Percentiles rank a stretch among this genome's conserved stretches.
phyloP scores from a whole-genome alignment of 2,329 filamentous ascomycete genomes.

The Exserohilum turcica region DNA sequence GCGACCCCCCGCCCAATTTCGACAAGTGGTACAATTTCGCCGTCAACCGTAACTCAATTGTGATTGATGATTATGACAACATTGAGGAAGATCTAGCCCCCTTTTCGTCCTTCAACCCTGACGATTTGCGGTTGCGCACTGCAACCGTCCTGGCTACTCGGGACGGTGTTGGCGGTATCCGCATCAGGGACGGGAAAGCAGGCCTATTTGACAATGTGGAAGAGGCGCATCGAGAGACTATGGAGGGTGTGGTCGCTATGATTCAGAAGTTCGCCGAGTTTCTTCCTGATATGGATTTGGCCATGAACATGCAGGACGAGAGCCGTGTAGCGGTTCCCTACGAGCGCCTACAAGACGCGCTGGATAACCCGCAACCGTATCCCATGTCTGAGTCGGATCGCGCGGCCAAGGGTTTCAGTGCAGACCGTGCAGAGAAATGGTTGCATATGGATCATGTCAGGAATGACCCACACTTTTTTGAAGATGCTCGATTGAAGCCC shows the following conservation, averaged over 20 bases:
- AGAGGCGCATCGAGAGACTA: conserved; percentile 64
- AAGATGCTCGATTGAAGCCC: conserved; percentile 45
- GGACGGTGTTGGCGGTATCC: conserved; percentile 62
- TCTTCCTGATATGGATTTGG: conserved; percentile 67
- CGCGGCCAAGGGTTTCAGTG: conserved; percentile 44
- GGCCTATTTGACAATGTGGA: conserved; percentile 51
- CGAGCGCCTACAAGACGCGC: conserved; percentile 34
- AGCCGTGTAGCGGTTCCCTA: conserved; percentile 61
- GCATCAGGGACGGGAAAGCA: conserved; percentile 59
- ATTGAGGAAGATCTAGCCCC: conserved; percentile 62
- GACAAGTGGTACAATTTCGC: conserved; percentile 66
- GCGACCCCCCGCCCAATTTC: conserved; percentile 64
- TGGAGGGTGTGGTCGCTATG: conserved; percentile 60
- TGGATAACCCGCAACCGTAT: conserved; percentile 31
- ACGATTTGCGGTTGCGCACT: conserved; percentile 58
- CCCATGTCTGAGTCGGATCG: conserved; percentile 28
- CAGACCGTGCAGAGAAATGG: conserved; percentile 49
- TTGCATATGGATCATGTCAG: conserved; percentile 28
- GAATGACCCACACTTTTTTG: conserved; percentile 36
- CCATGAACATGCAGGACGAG: conserved; percentile 67
- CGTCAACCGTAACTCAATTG: conserved; percentile 54
- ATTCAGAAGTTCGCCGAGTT: conserved; percentile 56
- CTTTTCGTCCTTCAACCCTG: conserved; percentile 59
- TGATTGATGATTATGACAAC: conserved; percentile 66
- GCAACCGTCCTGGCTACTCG: conserved; percentile 58